Conservation (phyloP, 2,329 filamentous ascomycete species). For the Fusarium annulatum region DNA sequence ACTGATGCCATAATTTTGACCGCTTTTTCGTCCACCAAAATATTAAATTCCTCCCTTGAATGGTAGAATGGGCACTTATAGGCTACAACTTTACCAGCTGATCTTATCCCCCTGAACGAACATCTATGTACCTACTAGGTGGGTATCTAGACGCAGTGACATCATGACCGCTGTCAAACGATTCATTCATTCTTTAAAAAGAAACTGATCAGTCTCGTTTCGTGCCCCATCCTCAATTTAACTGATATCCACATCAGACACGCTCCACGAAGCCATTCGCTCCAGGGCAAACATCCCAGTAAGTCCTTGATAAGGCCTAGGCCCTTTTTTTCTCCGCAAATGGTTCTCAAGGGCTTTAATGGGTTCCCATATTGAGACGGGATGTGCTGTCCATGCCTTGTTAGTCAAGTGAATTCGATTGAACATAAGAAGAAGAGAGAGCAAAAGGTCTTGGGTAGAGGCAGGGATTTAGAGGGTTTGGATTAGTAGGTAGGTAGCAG, state of each 20-base stretch:
- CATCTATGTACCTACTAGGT: neutral
- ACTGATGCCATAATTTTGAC: constrained; percentile 12
- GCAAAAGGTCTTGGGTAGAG: neutral
- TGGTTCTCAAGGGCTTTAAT: constrained; percentile 15
- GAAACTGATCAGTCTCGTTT: constrained; percentile 21
- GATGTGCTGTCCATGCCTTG: neutral
- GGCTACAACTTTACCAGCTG: neutral
- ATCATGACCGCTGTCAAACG: constrained; percentile 24
- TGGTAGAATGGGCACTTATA: neutral
- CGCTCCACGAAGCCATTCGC: constrained; percentile 35
- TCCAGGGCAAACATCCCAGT: constrained; percentile 9
- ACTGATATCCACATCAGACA: constrained; percentile 39
- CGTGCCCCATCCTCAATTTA: constrained; percentile 33
- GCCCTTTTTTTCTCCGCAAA: constrained; percentile 7
- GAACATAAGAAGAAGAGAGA: neutral
- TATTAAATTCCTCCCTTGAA: neutral
- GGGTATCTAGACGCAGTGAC: constrained; percentile 7
- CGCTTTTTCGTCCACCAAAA: constrained; percentile 15
- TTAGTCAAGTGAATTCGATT: neutral
- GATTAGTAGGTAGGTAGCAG: too few relatives aligned
- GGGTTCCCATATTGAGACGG: constrained; percentile 13
- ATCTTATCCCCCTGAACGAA: constrained; percentile 4
- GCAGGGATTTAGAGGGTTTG: neutral
- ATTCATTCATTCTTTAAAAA: constrained; percentile 19
- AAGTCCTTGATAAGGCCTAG: neutral